phyloP scores from a whole-genome alignment of 257 asterid genomes.

The Buddleja alternifolia region DNA sequence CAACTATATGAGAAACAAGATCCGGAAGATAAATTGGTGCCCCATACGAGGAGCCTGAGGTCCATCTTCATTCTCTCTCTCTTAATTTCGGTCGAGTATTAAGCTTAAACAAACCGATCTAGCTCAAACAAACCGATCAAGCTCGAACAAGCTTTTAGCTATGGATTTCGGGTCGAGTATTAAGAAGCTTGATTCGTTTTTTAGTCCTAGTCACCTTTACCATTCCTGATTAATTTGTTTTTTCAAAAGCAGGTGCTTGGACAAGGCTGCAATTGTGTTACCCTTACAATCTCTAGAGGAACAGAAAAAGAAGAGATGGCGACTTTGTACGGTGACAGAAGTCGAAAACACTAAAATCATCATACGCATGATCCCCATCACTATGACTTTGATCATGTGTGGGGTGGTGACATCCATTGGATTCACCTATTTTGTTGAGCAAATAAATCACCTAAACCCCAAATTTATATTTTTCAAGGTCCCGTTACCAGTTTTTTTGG shows the following conservation, averaged over 20 bases:
- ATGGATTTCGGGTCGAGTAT: too few species aligned
- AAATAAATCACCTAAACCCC: constrained; percentile 32
- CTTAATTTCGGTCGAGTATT: too few species aligned
- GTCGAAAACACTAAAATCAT: constrained; percentile 52
- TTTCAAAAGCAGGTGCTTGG: constrained; percentile 42
- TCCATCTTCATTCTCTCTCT: too few species aligned
- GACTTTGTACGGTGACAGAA: constrained; percentile 49
- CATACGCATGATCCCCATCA: constrained; percentile 44
- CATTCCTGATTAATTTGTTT: neutral
- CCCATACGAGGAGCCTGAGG: constrained; percentile 42
- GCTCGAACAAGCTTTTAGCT: too few species aligned
- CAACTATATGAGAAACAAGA: constrained; percentile 24
- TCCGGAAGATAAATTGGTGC: neutral
- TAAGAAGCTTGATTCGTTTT: too few species aligned
- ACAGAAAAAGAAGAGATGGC: constrained; percentile 40
- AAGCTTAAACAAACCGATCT: too few species aligned
- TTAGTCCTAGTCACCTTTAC: too few species aligned
- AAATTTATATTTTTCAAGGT: constrained; percentile 35
- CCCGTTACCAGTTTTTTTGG: neutral
- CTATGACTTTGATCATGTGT: constrained; percentile 45
- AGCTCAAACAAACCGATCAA: too few species aligned
- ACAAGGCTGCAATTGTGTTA: constrained; percentile 47
- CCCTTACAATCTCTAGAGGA: constrained; percentile 31
- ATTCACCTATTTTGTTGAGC: constrained; percentile 51
- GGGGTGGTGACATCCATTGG: constrained; percentile 49